Conservation (phyloP, 2,329 filamentous ascomycete species). For the Colletotrichum sp. region DNA sequence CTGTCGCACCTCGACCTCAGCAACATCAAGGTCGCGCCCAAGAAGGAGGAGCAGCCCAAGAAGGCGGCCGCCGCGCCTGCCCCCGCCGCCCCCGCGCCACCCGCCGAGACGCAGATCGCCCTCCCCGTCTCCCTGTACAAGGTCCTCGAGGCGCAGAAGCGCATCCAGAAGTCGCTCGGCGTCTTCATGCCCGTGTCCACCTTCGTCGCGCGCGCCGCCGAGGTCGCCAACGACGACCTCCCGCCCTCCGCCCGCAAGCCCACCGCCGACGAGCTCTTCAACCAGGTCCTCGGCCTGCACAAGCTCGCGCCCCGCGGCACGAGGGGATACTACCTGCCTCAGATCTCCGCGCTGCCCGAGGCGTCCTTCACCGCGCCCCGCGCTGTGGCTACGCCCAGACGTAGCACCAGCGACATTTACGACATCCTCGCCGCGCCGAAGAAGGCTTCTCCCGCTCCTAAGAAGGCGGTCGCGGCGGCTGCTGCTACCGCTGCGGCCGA, state of each 20-base stretch:
- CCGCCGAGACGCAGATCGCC: constrained; percentile 64
- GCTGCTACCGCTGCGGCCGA: constrained; percentile 32
- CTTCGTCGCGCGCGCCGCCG: constrained; percentile 84
- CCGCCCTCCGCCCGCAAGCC: constrained; percentile 71
- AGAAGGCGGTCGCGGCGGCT: constrained; percentile 10
- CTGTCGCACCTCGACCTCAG: constrained; percentile 87
- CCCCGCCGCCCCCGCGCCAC: constrained; percentile 38
- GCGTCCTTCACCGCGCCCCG: constrained; percentile 39
- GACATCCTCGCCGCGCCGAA: constrained; percentile 71
- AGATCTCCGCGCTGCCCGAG: constrained; percentile 66
- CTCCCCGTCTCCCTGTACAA: constrained; percentile 80
- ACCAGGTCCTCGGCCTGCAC: constrained; percentile 80
- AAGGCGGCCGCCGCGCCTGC: background rate
- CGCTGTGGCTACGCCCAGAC: constrained; percentile 31
- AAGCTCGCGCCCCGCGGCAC: constrained; percentile 46
- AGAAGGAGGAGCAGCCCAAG: constrained; percentile 41
- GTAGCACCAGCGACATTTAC: constrained; percentile 70
- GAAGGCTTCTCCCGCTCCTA: constrained; percentile 17
- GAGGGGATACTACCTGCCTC: constrained; percentile 72
- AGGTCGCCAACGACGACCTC: constrained; percentile 87
- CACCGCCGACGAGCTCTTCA: constrained; percentile 83
- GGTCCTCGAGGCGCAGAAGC: constrained; percentile 81
- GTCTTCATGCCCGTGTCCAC: constrained; percentile 83
- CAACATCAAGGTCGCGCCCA: constrained; percentile 84
- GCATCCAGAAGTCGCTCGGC: constrained; percentile 78